Evolutionary conservation across 805 yeast species (phyloP).

Genomic region (Wickerhamiella hasegawae): DNA sequence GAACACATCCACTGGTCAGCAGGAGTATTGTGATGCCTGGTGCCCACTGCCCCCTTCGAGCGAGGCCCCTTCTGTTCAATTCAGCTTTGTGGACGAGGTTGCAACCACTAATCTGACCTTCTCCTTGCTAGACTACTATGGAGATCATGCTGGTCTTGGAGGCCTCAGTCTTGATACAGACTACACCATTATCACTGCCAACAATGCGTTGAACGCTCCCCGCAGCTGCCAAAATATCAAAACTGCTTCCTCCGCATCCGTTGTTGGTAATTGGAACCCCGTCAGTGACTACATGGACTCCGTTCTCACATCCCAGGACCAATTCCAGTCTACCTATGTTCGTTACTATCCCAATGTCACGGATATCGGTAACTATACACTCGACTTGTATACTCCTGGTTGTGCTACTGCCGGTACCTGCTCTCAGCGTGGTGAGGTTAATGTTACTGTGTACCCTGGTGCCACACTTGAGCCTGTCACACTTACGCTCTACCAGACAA

Average conservation of each 20-base stretch:
- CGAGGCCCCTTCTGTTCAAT: conserved; percentile 51
- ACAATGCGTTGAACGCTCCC: conserved; percentile 47
- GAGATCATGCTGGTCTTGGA: conserved; percentile 46
- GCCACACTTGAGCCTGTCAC: conserved; percentile 26
- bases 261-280: conserved; percentile 17
- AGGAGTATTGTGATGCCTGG: conserved; percentile 64
- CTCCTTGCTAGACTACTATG: conserved; percentile 51
- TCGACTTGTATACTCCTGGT: conserved; percentile 75
- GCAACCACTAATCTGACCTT: conserved; percentile 46
- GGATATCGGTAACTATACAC: conserved; percentile 56
- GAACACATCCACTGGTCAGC: conserved; percentile 50
- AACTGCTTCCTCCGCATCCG: conserved; percentile 21
- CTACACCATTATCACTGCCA: conserved; percentile 48
- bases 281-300: conserved; percentile 16
- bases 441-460: conserved; percentile 47
- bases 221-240: conserved; percentile 36
- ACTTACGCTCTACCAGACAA: conserved; percentile 60
- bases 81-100: conserved; percentile 57
- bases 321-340: conserved; percentile 24
- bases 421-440: conserved; percentile 52
- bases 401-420: conserved; percentile 60
- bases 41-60: conserved; percentile 48
- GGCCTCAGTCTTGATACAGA: conserved; percentile 61
- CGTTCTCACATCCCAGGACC: conserved; percentile 18
- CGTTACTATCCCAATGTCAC: conserved; percentile 53